These are phyloP conservation scores for Phytophthora uliginosa DNA, from an alignment of 352 stramenopile species.

Conservation along the genomic window DNA sequence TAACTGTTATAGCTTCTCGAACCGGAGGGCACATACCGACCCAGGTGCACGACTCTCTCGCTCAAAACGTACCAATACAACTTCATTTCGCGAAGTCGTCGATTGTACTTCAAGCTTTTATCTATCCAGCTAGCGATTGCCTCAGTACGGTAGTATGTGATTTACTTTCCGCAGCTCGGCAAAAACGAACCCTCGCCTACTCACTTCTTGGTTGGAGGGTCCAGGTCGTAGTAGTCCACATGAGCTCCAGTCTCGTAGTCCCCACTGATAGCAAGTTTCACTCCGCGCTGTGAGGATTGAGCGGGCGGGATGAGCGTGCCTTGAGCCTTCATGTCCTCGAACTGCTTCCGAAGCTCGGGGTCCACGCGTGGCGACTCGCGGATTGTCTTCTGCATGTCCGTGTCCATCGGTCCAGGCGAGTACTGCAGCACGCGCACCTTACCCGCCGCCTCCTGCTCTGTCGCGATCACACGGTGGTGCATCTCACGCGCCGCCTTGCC, in stretches of 20 bases:
- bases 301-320: constrained; percentile 61
- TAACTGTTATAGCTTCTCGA: too few species aligned
- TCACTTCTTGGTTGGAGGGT: constrained; percentile 12
- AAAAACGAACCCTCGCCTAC: not conserved
- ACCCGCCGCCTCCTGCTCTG: constrained; percentile 52
- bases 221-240: constrained; percentile 86
- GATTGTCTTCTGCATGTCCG: constrained; percentile 83
- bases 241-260: constrained; percentile 70
- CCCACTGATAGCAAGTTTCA: constrained; percentile 60
- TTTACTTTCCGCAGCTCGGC: too few species aligned
- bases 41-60: too few species aligned
- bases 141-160: too few species aligned
- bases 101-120: too few species aligned
- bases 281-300: constrained; percentile 69
- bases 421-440: constrained; percentile 84
- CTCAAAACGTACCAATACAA: too few species aligned
- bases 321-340: constrained; percentile 61
- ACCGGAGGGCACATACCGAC: too few species aligned
- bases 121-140: too few species aligned
- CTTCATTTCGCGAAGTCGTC: too few species aligned
- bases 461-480: constrained; percentile 78
- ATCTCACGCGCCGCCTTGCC: constrained; percentile 92
- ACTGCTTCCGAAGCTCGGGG: constrained; percentile 51
- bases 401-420: constrained; percentile 90
- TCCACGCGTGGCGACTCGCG: constrained; percentile 60